phyloP scores from a whole-genome alignment of 768 basidiomycete genomes.

The Panellus pusillus region DNA sequence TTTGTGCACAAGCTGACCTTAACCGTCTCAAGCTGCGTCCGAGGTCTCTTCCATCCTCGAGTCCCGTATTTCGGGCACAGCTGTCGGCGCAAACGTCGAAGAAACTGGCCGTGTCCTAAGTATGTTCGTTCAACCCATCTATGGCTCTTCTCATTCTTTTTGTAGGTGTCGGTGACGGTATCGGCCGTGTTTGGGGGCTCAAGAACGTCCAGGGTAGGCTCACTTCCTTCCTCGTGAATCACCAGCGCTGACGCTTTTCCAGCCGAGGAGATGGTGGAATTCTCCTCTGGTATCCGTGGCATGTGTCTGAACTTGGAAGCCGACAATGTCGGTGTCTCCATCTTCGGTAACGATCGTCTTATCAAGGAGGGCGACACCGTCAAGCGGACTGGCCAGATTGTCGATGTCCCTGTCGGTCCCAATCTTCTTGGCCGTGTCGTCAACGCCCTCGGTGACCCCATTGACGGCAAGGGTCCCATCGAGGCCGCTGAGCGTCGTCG shows the following conservation, averaged over 20 bases:
- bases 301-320: conserved; percentile 99
- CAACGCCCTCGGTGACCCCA: conserved; percentile 99
- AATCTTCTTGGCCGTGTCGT: conserved; percentile 98
- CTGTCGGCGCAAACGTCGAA: conserved; percentile 92
- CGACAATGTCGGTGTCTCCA: conserved; percentile 99
- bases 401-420: conserved; percentile 98
- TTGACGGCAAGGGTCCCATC: conserved; percentile 99
- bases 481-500: conserved; percentile 91
- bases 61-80: conserved; percentile 92
- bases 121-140: conserved; percentile 38
- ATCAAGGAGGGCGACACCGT: conserved; percentile 99
- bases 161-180: conserved; percentile 98
- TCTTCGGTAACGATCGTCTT: conserved; percentile 96
- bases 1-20: conserved; percentile 24
- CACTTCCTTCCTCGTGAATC: conserved; percentile 13
- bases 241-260: conserved; percentile 28
- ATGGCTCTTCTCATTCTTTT: conserved; percentile 25
- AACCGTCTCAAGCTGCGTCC: conserved; percentile 72
- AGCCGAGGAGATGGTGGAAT: conserved; percentile 99
- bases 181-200: conserved; percentile 98
- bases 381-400: conserved; percentile 99
- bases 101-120: conserved; percentile 99
- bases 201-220: conserved; percentile 93
- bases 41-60: conserved; percentile 99
- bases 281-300: conserved; percentile 99